phyloP scores from a whole-genome alignment of 106 monocot genomes.

The Dendrobium huoshanense region DNA sequence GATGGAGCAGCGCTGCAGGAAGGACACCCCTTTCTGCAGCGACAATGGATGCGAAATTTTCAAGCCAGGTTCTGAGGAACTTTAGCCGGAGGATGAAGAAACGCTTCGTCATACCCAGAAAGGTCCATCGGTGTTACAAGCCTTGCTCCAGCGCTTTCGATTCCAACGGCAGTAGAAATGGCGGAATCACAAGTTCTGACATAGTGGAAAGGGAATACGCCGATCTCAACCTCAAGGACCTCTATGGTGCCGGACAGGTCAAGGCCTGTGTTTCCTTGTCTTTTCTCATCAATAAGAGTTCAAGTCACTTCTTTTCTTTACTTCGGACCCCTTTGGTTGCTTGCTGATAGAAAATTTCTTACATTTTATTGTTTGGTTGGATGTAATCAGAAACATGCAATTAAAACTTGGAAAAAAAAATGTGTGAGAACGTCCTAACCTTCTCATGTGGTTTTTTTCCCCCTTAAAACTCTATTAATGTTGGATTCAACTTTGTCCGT shows the following conservation, averaged over 20 bases:
- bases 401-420: no score
- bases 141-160: not conserved
- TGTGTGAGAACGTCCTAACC: no score
- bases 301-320: not conserved
- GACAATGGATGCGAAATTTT: not conserved
- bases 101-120: not conserved
- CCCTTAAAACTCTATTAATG: no score
- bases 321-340: not conserved
- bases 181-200: slow-evolving; percentile 25
- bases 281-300: not conserved
- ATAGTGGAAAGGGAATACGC: slow-evolving; percentile 58
- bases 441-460: no score
- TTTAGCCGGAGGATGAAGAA: not conserved
- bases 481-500: no score
- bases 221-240: slow-evolving; percentile 48
- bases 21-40: not conserved
- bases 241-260: slow-evolving; percentile 28
- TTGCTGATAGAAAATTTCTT: not conserved
- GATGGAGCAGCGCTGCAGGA: not conserved
- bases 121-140: not conserved
- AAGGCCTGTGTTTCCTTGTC: not conserved
- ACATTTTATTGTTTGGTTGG: no score
- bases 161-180: not conserved
- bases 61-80: not conserved
- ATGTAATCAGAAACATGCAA: no score